These are phyloP conservation scores for Arachnomyces sp. DNA, from an alignment of 2,329 filamentous ascomycete genomes.

Conservation along the genomic window DNA sequence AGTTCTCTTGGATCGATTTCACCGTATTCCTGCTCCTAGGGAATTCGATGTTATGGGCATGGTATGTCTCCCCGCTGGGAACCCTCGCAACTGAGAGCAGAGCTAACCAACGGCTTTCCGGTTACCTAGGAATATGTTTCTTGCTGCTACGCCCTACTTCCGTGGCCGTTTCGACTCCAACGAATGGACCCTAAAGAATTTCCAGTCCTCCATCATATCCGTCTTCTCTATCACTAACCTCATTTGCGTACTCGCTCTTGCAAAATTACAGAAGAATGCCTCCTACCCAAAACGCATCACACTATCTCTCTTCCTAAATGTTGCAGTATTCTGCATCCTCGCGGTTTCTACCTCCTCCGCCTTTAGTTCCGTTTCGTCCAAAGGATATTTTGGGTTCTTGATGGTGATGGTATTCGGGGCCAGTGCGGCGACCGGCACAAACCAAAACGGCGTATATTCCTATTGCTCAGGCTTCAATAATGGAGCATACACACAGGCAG, in stretches of 20 bases:
- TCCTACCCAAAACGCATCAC: slow-evolving; percentile 85
- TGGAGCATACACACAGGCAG: slow-evolving; percentile 85
- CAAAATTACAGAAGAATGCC: slow-evolving; percentile 69
- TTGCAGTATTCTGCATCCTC: slow-evolving; percentile 66
- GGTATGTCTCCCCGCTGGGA: slow-evolving; percentile 47
- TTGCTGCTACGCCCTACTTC: slow-evolving; percentile 91
- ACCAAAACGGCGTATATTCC: slow-evolving; percentile 91
- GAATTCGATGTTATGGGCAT: slow-evolving; percentile 94
- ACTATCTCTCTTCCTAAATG: slow-evolving; percentile 65
- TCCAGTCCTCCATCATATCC: slow-evolving; percentile 81
- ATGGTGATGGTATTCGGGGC: slow-evolving; percentile 73
- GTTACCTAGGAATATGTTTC: slow-evolving; percentile 91
- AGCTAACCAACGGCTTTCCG: slow-evolving; percentile 7
- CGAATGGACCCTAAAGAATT: slow-evolving; percentile 66
- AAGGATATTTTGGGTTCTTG: slow-evolving; percentile 68
- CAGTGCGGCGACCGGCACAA: slow-evolving; percentile 70
- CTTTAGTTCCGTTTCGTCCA: slow-evolving; percentile 54
- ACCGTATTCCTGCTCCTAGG: slow-evolving; percentile 75
- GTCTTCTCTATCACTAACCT: slow-evolving; percentile 82
- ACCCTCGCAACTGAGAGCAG: slow-evolving; percentile 1
- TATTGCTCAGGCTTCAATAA: slow-evolving; percentile 79
- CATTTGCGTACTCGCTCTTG: slow-evolving; percentile 63
- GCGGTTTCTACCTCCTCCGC: slow-evolving; percentile 66
- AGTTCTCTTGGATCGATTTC: slow-evolving; percentile 82
- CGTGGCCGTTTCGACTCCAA: slow-evolving; percentile 66